phyloP scores from a whole-genome alignment of 441 rosid genomes.

The Pelargonium myrrhifolium region DNA sequence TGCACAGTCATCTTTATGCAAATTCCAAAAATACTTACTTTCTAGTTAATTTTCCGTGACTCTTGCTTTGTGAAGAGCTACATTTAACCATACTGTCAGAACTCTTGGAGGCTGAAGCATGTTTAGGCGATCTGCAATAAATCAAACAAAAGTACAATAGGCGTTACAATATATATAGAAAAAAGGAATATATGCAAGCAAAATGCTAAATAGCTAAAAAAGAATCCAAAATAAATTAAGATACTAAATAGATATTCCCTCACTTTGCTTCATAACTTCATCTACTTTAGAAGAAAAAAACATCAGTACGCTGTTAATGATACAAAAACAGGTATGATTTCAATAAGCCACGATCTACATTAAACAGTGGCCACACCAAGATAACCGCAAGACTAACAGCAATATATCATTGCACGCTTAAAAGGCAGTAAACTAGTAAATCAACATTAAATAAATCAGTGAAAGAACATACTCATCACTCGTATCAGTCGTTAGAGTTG shows the following conservation, averaged over 20 bases:
- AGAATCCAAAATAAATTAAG: no score
- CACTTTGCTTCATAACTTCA: no score
- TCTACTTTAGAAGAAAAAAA: no score
- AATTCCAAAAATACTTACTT: slow-evolving; percentile 42
- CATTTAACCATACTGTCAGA: slow-evolving; percentile 30
- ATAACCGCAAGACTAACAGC: not conserved
- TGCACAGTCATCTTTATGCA: not conserved
- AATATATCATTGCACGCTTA: not conserved
- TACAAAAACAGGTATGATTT: no score
- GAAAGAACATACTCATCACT: slow-evolving; percentile 36
- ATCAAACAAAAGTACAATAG: slow-evolving; percentile 9
- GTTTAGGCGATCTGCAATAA: slow-evolving; percentile 42
- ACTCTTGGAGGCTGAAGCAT: slow-evolving; percentile 29
- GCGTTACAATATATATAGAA: no score
- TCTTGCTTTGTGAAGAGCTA: slow-evolving; percentile 37
- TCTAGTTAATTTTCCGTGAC: slow-evolving; percentile 65
- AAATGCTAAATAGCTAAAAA: no score
- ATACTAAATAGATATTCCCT: no score
- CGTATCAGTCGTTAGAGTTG: slow-evolving; percentile 23
- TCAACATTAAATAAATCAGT: not conserved
- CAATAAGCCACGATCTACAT: not conserved
- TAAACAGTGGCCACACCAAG: not conserved
- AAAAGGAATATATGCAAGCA: no score
- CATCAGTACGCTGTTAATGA: no score
- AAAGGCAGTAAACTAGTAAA: not conserved